Evolutionary conservation across 1,139 yeast species (phyloP), one percentile per base, ranked within the genome.

Genomic region (Diutina rugosa): DNA sequence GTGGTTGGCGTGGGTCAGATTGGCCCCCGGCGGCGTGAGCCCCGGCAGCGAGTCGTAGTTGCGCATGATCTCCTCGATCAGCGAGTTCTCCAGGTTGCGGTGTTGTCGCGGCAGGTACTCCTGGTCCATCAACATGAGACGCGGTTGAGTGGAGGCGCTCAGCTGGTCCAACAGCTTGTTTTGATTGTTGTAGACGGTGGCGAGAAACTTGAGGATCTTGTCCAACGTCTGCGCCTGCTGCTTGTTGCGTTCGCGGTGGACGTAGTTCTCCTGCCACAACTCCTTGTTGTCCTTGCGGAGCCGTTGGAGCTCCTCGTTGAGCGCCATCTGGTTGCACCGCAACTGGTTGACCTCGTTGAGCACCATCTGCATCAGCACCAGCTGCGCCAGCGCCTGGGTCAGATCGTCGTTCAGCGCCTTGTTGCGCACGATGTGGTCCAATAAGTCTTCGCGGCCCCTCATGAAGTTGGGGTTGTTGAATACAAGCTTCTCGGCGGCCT

Each of bases 211-310:
- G 65, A 95, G 72, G 54, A 93, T 93, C 63, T 89, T 87, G 63
- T 90, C 96, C 59, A 93, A 75, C 29, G 97, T 90, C 61, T 88
- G 91, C 45, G 91, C 84, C 67, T 93, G 99, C 51, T 85, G 78
- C 61, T 85, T 82, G 67, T 90, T 89, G 59, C 95, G 81, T 67
- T 93, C 97, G 57, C 97, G 76, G 4, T 95, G 86, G 57, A 85
- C 73, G 64, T 79, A 84, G 65, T 90, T 86, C 67, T 93, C 99
- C 59, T 85, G 84, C 99, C 99, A 93, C 56, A 93, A 72, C 63
- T 90, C 72, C 66, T 90, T 91, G 69, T 93, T 93, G 65, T 95
- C 99, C 61, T 85, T 85, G 60, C 91, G 79, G 47, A 93, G 83
- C 59, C 97, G 77, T 62, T 85, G 74, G 58, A 93, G 74, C 65